Conservation (phyloP, 257 asterid genomes). For the Solanum acaule region DNA sequence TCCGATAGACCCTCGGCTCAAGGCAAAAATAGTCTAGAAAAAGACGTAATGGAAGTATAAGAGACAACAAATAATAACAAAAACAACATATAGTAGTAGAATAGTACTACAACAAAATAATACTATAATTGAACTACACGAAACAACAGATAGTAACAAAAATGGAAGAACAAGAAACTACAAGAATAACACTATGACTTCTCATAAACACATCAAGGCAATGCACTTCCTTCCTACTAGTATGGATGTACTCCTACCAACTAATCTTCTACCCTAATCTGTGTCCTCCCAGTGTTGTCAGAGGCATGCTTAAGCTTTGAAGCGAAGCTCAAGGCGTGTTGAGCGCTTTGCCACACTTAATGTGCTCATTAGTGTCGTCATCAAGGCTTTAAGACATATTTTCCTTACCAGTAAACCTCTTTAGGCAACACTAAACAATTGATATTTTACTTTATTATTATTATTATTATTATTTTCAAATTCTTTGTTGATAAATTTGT, state of each 20-base stretch:
- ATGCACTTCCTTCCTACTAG: background rate
- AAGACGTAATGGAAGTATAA: background rate
- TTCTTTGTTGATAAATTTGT: too few relatives aligned
- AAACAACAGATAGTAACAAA: background rate
- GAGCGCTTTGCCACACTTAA: background rate
- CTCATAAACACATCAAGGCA: background rate
- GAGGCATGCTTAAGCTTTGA: background rate
- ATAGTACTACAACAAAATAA: background rate
- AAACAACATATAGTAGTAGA: background rate
- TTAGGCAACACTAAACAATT: background rate
- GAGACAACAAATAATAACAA: background rate
- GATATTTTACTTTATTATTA: too few relatives aligned
- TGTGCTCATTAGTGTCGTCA: background rate
- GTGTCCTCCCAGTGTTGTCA: background rate
- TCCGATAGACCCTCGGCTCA: background rate
- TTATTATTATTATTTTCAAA: too few relatives aligned
- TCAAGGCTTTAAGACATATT: background rate
- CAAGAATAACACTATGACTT: background rate
- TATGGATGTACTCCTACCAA: background rate
- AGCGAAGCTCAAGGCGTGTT: background rate
- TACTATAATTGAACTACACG: background rate
- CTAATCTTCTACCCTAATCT: background rate
- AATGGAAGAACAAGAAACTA: background rate
- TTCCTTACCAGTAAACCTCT: background rate
- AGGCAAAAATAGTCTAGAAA: background rate